Percentiles rank a stretch among this genome's conserved stretches.
phyloP scores from a whole-genome alignment of 2,329 filamentous ascomycete genomes.

The Didymella pomorum region DNA sequence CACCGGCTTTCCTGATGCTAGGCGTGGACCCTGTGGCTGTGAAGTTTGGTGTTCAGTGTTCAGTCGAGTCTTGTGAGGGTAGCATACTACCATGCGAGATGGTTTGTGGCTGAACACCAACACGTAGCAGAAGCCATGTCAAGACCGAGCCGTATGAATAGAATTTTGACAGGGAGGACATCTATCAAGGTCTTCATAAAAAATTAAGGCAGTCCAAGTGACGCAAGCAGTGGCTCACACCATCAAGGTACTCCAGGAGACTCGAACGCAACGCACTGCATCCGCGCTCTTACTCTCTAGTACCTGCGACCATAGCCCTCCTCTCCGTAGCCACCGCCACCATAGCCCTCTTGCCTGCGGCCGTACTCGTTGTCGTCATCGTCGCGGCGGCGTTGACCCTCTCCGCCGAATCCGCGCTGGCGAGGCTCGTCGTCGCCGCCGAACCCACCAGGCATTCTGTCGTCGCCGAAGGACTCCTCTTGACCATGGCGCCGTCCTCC shows the following conservation, averaged over 20 bases:
- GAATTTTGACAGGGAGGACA: background rate
- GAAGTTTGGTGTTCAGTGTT: too few species aligned
- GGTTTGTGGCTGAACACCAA: background rate
- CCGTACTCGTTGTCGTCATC: slow-evolving; percentile 18
- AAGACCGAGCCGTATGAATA: background rate
- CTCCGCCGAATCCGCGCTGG: slow-evolving; percentile 18
- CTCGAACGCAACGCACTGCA: background rate
- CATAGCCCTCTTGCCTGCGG: slow-evolving; percentile 12
- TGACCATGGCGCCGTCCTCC: slow-evolving; percentile 16
- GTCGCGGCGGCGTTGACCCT: slow-evolving; percentile 16
- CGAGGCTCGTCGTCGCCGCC: slow-evolving; percentile 27
- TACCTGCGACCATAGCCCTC: slow-evolving; percentile 27
- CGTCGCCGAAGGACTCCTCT: slow-evolving; percentile 22
- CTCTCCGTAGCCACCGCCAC: slow-evolving; percentile 20
- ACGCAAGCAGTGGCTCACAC: background rate
- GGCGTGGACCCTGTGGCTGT: background rate
- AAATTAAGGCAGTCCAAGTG: background rate
- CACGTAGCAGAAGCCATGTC: background rate
- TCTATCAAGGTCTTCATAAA: background rate
- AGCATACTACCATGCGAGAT: background rate
- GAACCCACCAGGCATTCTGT: slow-evolving; percentile 25
- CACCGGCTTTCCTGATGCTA: background rate
- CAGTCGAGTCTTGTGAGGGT: too few species aligned
- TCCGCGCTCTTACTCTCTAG: slow-evolving; percentile 3
- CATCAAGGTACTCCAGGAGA: slow-evolving; percentile 15